These are phyloP conservation scores for Triangularia setosa DNA, from an alignment of 2,329 filamentous ascomycete species.

Conservation along the genomic window DNA sequence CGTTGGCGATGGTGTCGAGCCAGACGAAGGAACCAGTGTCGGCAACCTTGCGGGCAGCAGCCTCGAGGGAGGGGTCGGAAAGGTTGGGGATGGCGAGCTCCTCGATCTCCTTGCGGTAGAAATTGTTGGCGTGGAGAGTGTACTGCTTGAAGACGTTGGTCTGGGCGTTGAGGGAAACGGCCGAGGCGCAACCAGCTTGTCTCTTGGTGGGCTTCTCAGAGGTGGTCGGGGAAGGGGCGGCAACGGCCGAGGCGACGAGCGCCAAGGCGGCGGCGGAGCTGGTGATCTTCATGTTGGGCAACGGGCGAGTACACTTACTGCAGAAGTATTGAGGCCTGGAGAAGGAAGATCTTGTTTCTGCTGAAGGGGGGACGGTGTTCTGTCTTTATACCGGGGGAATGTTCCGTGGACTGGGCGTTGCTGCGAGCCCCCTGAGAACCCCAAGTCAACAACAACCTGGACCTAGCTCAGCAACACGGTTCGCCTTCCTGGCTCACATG, in stretches of 20 bases:
- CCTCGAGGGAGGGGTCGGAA: slow-evolving; percentile 29
- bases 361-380: slow-evolving; percentile 15
- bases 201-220: slow-evolving; percentile 30
- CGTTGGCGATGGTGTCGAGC: slow-evolving; percentile 39
- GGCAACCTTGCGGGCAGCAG: slow-evolving; percentile 33
- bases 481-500: neutral
- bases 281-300: slow-evolving; percentile 34
- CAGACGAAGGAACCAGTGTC: slow-evolving; percentile 40
- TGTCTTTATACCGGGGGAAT: slow-evolving; percentile 26
- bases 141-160: slow-evolving; percentile 38
- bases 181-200: slow-evolving; percentile 31
- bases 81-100: slow-evolving; percentile 31
- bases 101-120: slow-evolving; percentile 37
- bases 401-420: slow-evolving; percentile 3
- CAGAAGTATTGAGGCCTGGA: slow-evolving; percentile 17
- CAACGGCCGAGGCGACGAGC: slow-evolving; percentile 34
- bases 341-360: slow-evolving; percentile 7
- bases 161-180: slow-evolving; percentile 37
- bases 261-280: slow-evolving; percentile 34
- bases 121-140: slow-evolving; percentile 38
- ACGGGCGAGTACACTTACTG: slow-evolving; percentile 15
- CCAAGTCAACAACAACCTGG: neutral
- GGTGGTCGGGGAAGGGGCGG: slow-evolving; percentile 31
- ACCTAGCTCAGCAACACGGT: neutral
- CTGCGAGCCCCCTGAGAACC: slow-evolving; percentile 8